These are phyloP conservation scores for Trypanosoma avium DNA, from an alignment of 208 protist genomes.

Conservation along the genomic window DNA sequence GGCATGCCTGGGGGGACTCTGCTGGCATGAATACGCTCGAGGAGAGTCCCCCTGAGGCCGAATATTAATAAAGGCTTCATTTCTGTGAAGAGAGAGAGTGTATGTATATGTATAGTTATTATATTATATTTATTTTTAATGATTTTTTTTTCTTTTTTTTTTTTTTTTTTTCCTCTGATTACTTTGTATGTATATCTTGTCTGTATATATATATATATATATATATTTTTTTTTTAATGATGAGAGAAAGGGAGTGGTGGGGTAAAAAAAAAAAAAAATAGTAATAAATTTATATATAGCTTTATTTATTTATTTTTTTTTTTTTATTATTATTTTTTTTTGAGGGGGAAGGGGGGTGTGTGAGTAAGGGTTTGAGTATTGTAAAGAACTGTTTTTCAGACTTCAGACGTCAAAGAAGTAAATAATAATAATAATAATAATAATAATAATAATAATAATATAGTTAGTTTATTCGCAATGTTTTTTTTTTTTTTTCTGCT, in stretches of 20 bases:
- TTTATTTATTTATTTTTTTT: conserved; percentile 1
- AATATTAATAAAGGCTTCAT: conserved; percentile 83
- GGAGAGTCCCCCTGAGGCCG: conserved; percentile 81
- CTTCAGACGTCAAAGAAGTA: too few relatives aligned
- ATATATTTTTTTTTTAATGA: conserved; percentile 4
- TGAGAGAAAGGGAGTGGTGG: background rate
- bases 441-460: too few relatives aligned
- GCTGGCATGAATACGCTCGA: conserved; percentile 79
- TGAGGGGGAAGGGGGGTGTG: too few relatives aligned
- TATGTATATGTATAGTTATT: conserved; percentile 14
- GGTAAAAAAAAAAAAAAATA: conserved; percentile 3
- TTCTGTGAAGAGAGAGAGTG: too few relatives aligned
- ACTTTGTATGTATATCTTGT: background rate
- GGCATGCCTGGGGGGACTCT: conserved; percentile 60
- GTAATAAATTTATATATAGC: background rate
- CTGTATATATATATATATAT: conserved; percentile 11
- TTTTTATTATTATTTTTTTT: too few relatives aligned
- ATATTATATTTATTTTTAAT: conserved; percentile 16
- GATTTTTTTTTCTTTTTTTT: background rate
- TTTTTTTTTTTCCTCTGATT: background rate
- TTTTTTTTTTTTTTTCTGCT: too few relatives aligned
- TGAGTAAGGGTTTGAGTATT: too few relatives aligned
- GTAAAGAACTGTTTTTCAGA: too few relatives aligned
- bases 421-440: too few relatives aligned
- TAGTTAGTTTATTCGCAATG: too few relatives aligned